Conservation (phyloP, 129 eudicot species). For the Flaveria linearis region DNA sequence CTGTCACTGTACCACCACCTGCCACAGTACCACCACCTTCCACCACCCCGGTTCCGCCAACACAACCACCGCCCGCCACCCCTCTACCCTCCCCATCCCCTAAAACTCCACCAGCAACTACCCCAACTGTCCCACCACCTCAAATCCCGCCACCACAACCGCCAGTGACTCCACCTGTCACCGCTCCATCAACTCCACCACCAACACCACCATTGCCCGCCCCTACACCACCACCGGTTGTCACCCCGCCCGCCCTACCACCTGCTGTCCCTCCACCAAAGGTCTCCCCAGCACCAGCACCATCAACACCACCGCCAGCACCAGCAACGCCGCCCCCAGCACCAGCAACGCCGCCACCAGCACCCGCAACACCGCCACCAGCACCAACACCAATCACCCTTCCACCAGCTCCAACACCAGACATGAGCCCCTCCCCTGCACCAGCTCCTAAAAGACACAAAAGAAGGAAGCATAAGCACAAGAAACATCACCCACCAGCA, state of each 20-base stretch:
- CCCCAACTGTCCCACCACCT: constrained; percentile 63
- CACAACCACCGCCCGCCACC: constrained; percentile 46
- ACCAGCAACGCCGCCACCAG: constrained; percentile 39
- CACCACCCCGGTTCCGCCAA: constrained; percentile 41
- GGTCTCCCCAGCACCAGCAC: constrained; percentile 40
- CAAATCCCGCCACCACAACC: constrained; percentile 49
- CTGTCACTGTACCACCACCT: constrained; percentile 46
- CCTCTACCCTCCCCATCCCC: constrained; percentile 46
- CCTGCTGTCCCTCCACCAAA: constrained; percentile 45
- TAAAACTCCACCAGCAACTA: constrained; percentile 43
- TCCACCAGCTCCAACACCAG: constrained; percentile 59
- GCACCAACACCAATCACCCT: constrained; percentile 39
- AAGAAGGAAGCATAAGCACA: constrained; percentile 64
- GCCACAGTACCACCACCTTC: constrained; percentile 53
- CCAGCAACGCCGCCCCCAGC: constrained; percentile 51
- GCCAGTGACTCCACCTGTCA: constrained; percentile 45
- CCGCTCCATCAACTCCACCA: constrained; percentile 56
- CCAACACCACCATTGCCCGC: constrained; percentile 38
- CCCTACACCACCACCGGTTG: constrained; percentile 49
- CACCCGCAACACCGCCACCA: constrained; percentile 20
- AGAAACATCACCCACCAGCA: constrained; percentile 85
- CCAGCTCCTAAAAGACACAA: constrained; percentile 57
- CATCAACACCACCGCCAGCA: constrained; percentile 51
- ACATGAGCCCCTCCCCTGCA: constrained; percentile 53
- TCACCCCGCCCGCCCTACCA: constrained; percentile 41